These are phyloP conservation scores for Mentha longifolia DNA, from an alignment of 257 asterid genomes.

Conservation along the genomic window DNA sequence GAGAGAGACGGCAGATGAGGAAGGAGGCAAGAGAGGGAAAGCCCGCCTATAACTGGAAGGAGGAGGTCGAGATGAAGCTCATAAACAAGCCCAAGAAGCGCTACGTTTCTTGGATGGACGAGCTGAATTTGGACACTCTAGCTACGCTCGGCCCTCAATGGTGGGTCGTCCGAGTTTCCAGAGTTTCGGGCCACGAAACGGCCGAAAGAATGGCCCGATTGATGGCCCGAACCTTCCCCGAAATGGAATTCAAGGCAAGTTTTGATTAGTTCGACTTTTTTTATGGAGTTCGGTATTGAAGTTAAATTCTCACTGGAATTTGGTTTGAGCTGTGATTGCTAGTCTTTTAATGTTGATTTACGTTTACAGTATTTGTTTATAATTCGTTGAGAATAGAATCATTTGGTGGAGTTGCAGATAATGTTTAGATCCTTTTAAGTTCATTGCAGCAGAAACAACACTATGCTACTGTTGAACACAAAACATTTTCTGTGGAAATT, in stretches of 20 bases:
- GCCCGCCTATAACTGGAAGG: slow-evolving; percentile 77
- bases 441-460: neutral
- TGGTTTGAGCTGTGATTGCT: slow-evolving; percentile 1
- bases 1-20: slow-evolving; percentile 80
- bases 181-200: slow-evolving; percentile 64
- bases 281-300: neutral
- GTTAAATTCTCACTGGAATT: neutral
- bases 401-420: neutral
- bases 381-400: neutral
- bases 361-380: neutral
- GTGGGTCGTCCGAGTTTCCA: slow-evolving; percentile 90
- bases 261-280: neutral
- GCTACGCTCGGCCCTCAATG: slow-evolving; percentile 84
- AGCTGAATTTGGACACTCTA: slow-evolving; percentile 84
- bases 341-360: neutral
- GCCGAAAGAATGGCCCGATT: slow-evolving; percentile 74
- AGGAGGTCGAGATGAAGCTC: slow-evolving; percentile 85
- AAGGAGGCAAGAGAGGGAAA: slow-evolving; percentile 80
- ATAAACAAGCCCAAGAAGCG: slow-evolving; percentile 77
- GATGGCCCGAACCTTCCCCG: slow-evolving; percentile 65
- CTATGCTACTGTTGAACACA: neutral
- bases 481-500: neutral
- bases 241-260: slow-evolving; percentile 75
- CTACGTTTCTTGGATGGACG: slow-evolving; percentile 71
- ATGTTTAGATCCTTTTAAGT: neutral